Percentiles rank a stretch among this genome's conserved stretches.
Evolutionary conservation across 2,329 filamentous ascomycete genomes (phyloP).

Genomic region (Gaeumannomyces sp.): DNA sequence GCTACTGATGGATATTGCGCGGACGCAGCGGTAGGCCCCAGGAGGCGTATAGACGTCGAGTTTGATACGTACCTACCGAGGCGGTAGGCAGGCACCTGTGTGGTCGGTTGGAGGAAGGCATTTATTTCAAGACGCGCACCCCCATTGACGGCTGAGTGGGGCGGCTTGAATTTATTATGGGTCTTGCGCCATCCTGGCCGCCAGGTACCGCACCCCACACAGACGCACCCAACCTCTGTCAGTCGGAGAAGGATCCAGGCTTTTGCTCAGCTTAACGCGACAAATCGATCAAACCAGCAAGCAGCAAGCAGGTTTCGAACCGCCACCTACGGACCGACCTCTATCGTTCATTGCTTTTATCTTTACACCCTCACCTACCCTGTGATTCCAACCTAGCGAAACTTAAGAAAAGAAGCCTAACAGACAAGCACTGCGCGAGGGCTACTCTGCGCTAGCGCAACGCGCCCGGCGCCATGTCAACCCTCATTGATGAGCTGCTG

Average conservation of each 20-base stretch:
- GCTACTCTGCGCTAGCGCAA: neutral
- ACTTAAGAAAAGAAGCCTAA: neutral
- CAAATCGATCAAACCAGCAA: neutral
- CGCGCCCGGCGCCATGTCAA: slow-evolving; percentile 58
- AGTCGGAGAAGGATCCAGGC: too few relatives aligned
- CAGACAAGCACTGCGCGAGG: too few relatives aligned
- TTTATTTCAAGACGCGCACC: neutral
- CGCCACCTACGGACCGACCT: neutral
- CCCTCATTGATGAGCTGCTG: slow-evolving; percentile 84
- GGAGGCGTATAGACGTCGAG: neutral
- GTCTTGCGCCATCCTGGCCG: neutral
- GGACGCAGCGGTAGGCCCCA: too few relatives aligned
- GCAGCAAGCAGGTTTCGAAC: neutral
- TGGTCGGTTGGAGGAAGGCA: neutral
- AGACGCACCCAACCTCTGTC: too few relatives aligned
- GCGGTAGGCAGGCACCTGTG: neutral
- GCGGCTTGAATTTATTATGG: neutral
- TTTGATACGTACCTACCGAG: neutral
- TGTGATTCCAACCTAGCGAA: neutral
- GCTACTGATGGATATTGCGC: neutral
- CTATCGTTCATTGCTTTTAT: neutral
- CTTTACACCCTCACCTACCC: too few relatives aligned
- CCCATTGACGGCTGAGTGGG: neutral
- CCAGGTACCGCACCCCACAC: neutral
- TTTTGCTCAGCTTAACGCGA: neutral